A percentile compares a stretch with the other conserved stretches of the same genome.
Evolutionary conservation across 2,329 filamentous ascomycete genomes (phyloP).

Genomic region (Aspergillus fumigatiaffinis): DNA sequence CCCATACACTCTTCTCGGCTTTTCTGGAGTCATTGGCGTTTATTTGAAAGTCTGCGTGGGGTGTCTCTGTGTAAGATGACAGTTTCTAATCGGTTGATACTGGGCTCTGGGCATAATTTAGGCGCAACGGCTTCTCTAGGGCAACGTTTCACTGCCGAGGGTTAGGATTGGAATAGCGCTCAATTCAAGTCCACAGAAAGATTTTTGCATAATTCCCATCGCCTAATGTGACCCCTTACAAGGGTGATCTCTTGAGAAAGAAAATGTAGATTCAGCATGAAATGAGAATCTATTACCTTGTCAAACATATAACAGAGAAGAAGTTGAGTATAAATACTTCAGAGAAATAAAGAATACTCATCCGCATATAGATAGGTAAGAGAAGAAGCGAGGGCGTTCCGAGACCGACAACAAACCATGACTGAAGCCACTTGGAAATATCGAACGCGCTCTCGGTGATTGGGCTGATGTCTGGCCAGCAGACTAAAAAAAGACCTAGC

Average conservation of each 20-base stretch:
- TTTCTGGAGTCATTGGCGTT: neutral
- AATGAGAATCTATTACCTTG: neutral
- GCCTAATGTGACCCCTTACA: neutral
- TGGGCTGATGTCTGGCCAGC: slow-evolving; percentile 16
- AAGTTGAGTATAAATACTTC: neutral
- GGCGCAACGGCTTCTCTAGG: neutral
- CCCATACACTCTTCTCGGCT: neutral
- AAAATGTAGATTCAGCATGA: neutral
- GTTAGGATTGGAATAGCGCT: neutral
- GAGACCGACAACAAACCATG: neutral
- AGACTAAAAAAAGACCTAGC: slow-evolving; percentile 12
- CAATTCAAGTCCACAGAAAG: neutral
- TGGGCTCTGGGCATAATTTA: neutral
- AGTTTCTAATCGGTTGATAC: neutral
- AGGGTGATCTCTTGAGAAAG: neutral
- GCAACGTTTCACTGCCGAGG: neutral
- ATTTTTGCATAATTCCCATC: neutral
- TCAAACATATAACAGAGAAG: neutral
- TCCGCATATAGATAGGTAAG: neutral
- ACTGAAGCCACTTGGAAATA: neutral
- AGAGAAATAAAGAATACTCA: neutral
- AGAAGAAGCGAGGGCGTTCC: neutral
- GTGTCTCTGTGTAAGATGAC: neutral
- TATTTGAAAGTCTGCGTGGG: neutral
- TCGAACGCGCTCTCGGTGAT: neutral